These are phyloP conservation scores for Ganoderma leucocontextum DNA, from an alignment of 1,284 basidiomycete species.

Conservation along the genomic window DNA sequence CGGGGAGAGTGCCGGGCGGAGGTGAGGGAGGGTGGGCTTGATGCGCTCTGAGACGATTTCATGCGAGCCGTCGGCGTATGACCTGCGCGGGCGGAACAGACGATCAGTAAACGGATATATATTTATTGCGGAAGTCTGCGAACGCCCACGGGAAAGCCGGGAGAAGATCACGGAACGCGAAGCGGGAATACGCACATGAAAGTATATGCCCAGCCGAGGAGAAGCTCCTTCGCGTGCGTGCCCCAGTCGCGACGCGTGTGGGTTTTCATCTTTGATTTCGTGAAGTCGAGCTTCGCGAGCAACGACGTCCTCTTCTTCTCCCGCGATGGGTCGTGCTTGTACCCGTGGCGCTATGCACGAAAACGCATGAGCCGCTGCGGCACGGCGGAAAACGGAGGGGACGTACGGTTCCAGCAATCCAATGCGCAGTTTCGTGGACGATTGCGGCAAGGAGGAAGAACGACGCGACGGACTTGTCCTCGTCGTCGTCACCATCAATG, in stretches of 20 bases:
- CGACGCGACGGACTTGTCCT: conserved; percentile 2
- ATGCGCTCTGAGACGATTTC: conserved; percentile 8
- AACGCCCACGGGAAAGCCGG: neutral
- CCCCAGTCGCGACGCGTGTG: conserved; percentile 14
- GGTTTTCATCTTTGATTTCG: conserved; percentile 1
- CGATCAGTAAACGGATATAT: neutral
- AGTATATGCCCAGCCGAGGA: conserved; percentile 6
- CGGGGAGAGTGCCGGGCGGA: neutral
- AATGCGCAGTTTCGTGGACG: conserved; percentile 8
- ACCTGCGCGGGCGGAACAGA: neutral
- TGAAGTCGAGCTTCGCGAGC: conserved; percentile 11
- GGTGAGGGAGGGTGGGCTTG: conserved; percentile 6
- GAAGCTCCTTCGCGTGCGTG: conserved; percentile 9
- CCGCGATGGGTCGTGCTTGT: conserved; percentile 5
- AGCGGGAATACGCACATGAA: conserved; percentile 4
- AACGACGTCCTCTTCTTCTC: conserved; percentile 9
- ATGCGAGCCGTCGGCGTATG: conserved; percentile 5
- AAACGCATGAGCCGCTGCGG: neutral
- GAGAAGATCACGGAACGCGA: neutral
- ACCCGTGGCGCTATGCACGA: neutral
- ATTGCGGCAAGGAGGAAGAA: conserved; percentile 1
- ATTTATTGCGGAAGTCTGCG: no score
- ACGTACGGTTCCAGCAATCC: conserved; percentile 5
- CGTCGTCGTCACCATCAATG: neutral
- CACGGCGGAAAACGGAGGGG: neutral